Base-by-base conservation (phyloP, 257 asterid species). In the Nicotiana benthamiana region DNA sequence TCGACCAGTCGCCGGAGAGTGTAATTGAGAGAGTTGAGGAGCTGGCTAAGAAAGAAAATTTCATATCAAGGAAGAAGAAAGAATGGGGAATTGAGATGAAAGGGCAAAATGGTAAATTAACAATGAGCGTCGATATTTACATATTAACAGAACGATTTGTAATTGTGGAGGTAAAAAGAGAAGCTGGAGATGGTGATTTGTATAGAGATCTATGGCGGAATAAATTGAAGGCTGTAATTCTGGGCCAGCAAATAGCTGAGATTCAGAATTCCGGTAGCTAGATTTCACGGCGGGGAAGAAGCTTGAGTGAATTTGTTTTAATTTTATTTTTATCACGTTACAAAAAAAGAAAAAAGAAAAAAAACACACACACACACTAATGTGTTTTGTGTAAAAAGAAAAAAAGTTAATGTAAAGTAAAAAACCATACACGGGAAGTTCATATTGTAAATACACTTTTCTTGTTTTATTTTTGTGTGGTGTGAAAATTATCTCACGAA, bases 41-140 rank as follows among this genome's bases (percentile, higher is more conserved):
- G 74, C 83, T 75, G 78, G 92, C 86, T 30, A 87, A 83, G 82
- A 90, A 83, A 75, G 92, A 84, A 84, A 83, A 26, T 79, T 81
- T 82, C 18, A 80, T 46, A 43, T 15, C 86, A 84, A 86, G 82
- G 78, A 79, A 17, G 83, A 89, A 64, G 17, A 90, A 90, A 43
- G 98, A 88, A 7, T 87, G 88, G 76, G 90, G 90, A 9, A 82
- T 89, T 56, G 97, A 91, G 76, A 43, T 93, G 24, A 91, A 88
- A 74, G 13, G 7, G 6, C 43, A 74, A 11, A 82, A 87, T 51
- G 97, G 97, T 77, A 90, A 90, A 75, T 90, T 90, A 84, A 48
- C 80, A 0, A 79, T 88, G 2, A 82, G 76, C 0, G 0, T 95
- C 62, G 87, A 88, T 56, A 83, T 93, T 24, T 83, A 77, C 88